Percentiles rank a stretch among this genome's conserved stretches.
phyloP scores from a whole-genome alignment of 2,329 filamentous ascomycete species.

The Hymenoscyphus infarciens region DNA sequence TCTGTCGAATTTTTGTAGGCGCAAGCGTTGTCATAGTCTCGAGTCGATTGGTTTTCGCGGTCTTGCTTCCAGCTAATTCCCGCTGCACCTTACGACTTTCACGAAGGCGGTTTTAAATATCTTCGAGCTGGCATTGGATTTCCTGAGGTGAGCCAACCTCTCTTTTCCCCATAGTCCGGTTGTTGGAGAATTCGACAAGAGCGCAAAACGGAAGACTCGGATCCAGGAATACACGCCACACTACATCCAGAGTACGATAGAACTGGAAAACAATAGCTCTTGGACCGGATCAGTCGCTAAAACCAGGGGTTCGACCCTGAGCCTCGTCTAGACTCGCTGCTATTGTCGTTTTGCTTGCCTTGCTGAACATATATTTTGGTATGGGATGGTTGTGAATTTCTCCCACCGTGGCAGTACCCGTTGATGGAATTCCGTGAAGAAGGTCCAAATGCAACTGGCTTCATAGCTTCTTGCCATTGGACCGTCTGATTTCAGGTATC shows the following conservation, averaged over 20 bases:
- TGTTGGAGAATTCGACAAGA: conserved; percentile 24
- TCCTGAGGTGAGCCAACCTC: conserved; percentile 30
- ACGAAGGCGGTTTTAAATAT: conserved; percentile 29
- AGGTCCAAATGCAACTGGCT: not conserved
- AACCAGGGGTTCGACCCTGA: not conserved
- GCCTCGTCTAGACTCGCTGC: not conserved
- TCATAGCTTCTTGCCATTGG: not conserved
- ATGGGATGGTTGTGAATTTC: not conserved
- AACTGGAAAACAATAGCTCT: no score
- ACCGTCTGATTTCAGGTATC: not conserved
- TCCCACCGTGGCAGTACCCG: not conserved
- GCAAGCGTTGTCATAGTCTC: conserved; percentile 32
- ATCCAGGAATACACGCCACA: not conserved
- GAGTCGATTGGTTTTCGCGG: conserved; percentile 26
- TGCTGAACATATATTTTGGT: not conserved
- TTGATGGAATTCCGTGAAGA: not conserved
- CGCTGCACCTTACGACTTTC: conserved; percentile 25
- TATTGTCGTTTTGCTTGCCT: not conserved
- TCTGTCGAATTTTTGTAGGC: conserved; percentile 30
- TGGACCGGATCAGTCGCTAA: not conserved
- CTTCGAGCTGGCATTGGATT: conserved; percentile 26
- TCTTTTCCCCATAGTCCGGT: conserved; percentile 11
- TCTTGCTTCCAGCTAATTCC: conserved; percentile 25
- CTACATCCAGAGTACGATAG: no score
- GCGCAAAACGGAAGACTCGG: not conserved